Evolutionary conservation across 768 basidiomycete species (phyloP), one percentile per base, ranked within the genome.

Genomic region (Mycena olivaceomarginata): DNA sequence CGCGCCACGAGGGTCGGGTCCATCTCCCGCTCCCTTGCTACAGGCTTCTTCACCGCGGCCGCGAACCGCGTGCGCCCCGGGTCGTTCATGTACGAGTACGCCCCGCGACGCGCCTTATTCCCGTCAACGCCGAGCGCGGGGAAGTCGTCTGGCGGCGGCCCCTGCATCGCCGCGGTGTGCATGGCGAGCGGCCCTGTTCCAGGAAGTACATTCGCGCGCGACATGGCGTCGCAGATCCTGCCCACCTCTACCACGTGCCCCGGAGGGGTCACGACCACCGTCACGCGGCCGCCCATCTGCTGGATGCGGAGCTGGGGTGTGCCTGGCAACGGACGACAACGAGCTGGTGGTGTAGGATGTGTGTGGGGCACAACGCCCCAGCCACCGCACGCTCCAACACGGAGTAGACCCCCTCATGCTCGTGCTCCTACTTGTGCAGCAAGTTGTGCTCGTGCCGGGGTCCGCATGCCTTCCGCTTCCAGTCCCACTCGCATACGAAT

Each of bases 41-140:
- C 51, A 18, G 84, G 82, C 77, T 95, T 95, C 89, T 98, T 99
- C 82, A 98, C 96, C 3, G 97, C 96, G 63, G 96, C 91, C 20
- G 96, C 91, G 82, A 99, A 99, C 59, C 98, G 89, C 11, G 96
- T 96, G n/a, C 97, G 90, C 16, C 96, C 91, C 0, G 97, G 94
- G 83, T 99, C 98, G 71, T 92, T 57, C 5, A 8, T 91, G 79
- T 65, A 70, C 11, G 43, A 63, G 70, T 85, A 87, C n/a, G 86
- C 88, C 11, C 88, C 88, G 48, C 89, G 88, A 72, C 90, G 85
- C 25, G 84, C 87, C 65, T 87, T 87, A 40, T 85, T 85, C 20
- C 83, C 83, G 22, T 80, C 75, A 64, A 83, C 84, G 7, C 85
- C 90, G 25, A 97, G 87, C 5, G 89, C 91, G 2, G 96, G 96